Evolutionary conservation across 495 filamentous ascomycete genomes (phyloP), one percentile per base, ranked within the genome.

Genomic region (Annulohypoxylon stygium): DNA sequence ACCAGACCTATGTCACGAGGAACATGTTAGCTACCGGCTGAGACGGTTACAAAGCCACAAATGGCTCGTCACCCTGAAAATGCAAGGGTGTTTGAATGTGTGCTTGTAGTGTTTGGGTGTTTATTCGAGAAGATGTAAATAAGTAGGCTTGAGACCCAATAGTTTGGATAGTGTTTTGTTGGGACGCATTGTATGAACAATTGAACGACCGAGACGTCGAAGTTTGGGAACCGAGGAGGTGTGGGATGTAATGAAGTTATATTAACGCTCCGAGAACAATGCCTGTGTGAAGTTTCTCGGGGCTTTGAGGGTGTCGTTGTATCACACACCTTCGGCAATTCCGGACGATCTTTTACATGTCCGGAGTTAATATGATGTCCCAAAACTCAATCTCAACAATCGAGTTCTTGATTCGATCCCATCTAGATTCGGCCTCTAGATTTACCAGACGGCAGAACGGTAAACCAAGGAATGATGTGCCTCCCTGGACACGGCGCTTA

Each of bases 301-400:
- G 55, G 55, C 58, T 45, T 61, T 51, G 18, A 26, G 60, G 47
- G 57, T 58, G 36, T 45, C 54, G 36, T 45, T 61, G 65, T 68
- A 41, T 34, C 48, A 68, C 57, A 41, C 57, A 68, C 57, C 65
- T 43, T 34, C 34, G 45, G 47, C 18, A 36, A n/a, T 26, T n/a
- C 25, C 33, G n/a, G n/a, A 34, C 36, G 36, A 45, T 68, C 25
- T n/a, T 53, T 25, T 54, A 26, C 50, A 54, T 12, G 9, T 26
- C 50, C 50, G 50, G 50, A 54, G 50, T 57, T 36, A 16, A 57
- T 36, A 20, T n/a, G 50, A 26, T 54, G 1, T 30, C 26, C 4
- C 9, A 26, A 30, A 26, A 54, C 23, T 30, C 50, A 33, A 54
- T 54, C 26, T 26, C 20, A 33, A 26, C 50, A 30, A 14, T 54